Conservation (phyloP, 1,284 basidiomycete species). For the Pascua guehoae region DNA sequence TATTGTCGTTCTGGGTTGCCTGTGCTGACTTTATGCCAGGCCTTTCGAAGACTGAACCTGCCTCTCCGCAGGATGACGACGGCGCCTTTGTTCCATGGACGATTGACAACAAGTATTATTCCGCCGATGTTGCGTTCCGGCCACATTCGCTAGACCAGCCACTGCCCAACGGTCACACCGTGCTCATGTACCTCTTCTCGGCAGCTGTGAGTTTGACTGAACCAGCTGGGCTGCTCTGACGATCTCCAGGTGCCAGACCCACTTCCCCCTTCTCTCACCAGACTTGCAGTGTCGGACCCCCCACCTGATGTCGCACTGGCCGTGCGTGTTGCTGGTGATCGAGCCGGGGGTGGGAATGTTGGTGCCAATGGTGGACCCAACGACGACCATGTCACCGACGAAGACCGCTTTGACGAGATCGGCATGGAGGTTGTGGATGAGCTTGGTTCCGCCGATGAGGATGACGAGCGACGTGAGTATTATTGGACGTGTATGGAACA, state of each 20-base stretch:
- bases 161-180: conserved; percentile 32
- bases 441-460: conserved; percentile 28
- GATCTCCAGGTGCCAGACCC: conserved; percentile 19
- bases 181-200: conserved; percentile 27
- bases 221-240: conserved; percentile 1
- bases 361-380: no score
- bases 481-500: neutral
- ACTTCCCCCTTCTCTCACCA: conserved; percentile 26
- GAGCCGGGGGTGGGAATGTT: neutral
- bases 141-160: conserved; percentile 39
- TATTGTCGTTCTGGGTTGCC: neutral
- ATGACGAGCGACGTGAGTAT: conserved; percentile 42
- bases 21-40: conserved; percentile 7
- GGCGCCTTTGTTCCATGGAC: conserved; percentile 60
- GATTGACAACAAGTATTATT: conserved; percentile 80
- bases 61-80: neutral
- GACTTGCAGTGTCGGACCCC: conserved; percentile 26
- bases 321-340: conserved; percentile 17
- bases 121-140: conserved; percentile 68
- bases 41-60: neutral
- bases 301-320: conserved; percentile 39
- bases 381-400: conserved; percentile 1
- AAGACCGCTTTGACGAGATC: conserved; percentile 37
- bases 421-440: conserved; percentile 44
- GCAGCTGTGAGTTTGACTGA: conserved; percentile 3